Evolutionary conservation across 257 asterid genomes (phyloP).

Genomic region (Rubia yunnanensis): DNA sequence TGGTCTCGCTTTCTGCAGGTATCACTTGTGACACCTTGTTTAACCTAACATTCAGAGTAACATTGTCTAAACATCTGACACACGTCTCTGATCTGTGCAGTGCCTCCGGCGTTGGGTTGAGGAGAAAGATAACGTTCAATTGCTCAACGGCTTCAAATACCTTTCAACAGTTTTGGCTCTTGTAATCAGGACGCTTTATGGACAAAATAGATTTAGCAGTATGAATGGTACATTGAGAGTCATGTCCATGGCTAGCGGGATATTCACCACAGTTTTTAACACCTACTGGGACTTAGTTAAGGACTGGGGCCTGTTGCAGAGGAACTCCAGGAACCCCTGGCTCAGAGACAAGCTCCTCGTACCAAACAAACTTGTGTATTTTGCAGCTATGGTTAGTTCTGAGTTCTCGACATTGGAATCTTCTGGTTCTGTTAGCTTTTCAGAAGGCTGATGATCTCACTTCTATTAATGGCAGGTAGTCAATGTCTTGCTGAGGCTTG

Average conservation of each 20-base stretch:
- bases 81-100: slow-evolving; percentile 9
- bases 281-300: slow-evolving; percentile 79
- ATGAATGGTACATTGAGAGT: slow-evolving; percentile 7
- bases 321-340: slow-evolving; percentile 56
- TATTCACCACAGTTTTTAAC: slow-evolving; percentile 46
- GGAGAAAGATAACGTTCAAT: slow-evolving; percentile 42
- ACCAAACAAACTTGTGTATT: slow-evolving; percentile 52
- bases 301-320: slow-evolving; percentile 71
- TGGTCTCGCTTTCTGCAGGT: slow-evolving; percentile 71
- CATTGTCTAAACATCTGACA: not conserved
- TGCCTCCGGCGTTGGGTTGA: slow-evolving; percentile 55
- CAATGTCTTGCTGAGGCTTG: slow-evolving; percentile 63
- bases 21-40: not conserved
- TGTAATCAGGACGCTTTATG: slow-evolving; percentile 46
- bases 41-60: not conserved
- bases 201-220: no score
- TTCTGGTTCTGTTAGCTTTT: not conserved
- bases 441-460: not conserved
- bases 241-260: slow-evolving; percentile 53
- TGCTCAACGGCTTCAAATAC: slow-evolving; percentile 48
- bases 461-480: slow-evolving; percentile 34
- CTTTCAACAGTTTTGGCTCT: slow-evolving; percentile 63
- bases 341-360: slow-evolving; percentile 73
- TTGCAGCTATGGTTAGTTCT: slow-evolving; percentile 59
- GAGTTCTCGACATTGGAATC: not conserved